Evolutionary conservation across 2,329 filamentous ascomycete species (phyloP).

Genomic region (Ramularia collo-cygni): DNA sequence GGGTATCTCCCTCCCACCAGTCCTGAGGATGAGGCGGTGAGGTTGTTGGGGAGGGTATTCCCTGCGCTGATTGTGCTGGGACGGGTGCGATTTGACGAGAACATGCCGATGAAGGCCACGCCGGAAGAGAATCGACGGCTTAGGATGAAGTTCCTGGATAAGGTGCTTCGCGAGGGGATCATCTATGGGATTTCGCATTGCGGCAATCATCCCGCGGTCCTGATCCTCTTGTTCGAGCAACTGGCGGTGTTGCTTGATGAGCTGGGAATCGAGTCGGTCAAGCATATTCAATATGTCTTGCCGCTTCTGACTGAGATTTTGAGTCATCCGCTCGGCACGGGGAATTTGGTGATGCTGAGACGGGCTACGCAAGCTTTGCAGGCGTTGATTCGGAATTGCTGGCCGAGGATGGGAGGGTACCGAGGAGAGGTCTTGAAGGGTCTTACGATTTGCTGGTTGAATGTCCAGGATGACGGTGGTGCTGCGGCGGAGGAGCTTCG

Average conservation of each 20-base stretch:
- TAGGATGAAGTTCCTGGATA: slow-evolving; percentile 37
- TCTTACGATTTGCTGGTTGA: slow-evolving; percentile 38
- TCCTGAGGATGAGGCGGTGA: slow-evolving; percentile 61
- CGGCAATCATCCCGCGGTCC: slow-evolving; percentile 48
- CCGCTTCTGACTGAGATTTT: slow-evolving; percentile 60
- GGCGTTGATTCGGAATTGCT: slow-evolving; percentile 55
- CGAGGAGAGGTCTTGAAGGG: slow-evolving; percentile 58
- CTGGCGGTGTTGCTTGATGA: slow-evolving; percentile 45
- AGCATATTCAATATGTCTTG: slow-evolving; percentile 64
- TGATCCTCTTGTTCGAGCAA: slow-evolving; percentile 50
- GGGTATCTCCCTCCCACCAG: slow-evolving; percentile 71
- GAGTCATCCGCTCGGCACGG: slow-evolving; percentile 69
- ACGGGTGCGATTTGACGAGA: slow-evolving; percentile 37
- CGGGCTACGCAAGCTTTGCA: slow-evolving; percentile 50
- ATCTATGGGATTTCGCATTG: slow-evolving; percentile 48
- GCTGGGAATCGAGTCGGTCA: slow-evolving; percentile 57
- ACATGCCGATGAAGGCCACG: slow-evolving; percentile 9
- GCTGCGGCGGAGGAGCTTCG: slow-evolving; percentile 5
- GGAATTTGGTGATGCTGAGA: slow-evolving; percentile 48
- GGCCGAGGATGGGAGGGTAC: slow-evolving; percentile 61
- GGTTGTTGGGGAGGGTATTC: slow-evolving; percentile 60
- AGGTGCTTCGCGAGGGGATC: slow-evolving; percentile 37
- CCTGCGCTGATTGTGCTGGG: slow-evolving; percentile 56
- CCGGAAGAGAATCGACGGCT: slow-evolving; percentile 30
- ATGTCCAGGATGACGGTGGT: slow-evolving; percentile 5